Conservation (phyloP, 1,284 basidiomycete species). For the Lignosus rhinocerotis region DNA sequence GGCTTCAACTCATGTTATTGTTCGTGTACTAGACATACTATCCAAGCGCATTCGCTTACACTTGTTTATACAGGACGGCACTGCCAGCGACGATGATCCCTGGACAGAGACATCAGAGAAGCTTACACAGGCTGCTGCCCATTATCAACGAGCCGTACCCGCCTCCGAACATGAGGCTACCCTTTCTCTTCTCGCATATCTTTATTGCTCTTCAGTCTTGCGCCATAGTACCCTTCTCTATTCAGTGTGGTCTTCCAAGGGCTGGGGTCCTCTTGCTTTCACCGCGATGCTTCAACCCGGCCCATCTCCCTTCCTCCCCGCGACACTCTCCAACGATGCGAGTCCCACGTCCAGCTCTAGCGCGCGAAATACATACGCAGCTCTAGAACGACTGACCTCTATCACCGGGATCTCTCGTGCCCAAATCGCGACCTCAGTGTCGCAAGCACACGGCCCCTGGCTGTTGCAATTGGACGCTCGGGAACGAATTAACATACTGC, state of each 20-base stretch:
- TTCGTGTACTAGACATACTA: constrained; percentile 36
- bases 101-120: constrained; percentile 74
- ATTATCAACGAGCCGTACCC: constrained; percentile 59
- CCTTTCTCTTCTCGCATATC: constrained; percentile 60
- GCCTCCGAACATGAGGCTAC: constrained; percentile 57
- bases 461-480: constrained; percentile 76
- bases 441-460: constrained; percentile 82
- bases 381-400: constrained; percentile 60
- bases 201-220: constrained; percentile 66
- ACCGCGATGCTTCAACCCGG: constrained; percentile 71
- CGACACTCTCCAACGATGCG: constrained; percentile 43
- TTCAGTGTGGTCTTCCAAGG: constrained; percentile 82
- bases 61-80: constrained; percentile 35
- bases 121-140: constrained; percentile 58
- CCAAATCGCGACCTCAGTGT: constrained; percentile 61
- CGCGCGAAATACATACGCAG: constrained; percentile 39
- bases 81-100: constrained; percentile 54
- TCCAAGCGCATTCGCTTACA: background rate
- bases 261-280: constrained; percentile 83
- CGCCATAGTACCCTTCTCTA: constrained; percentile 72
- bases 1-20: constrained; percentile 73
- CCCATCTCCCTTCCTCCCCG: constrained; percentile 53
- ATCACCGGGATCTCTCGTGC: constrained; percentile 71
- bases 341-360: constrained; percentile 10
- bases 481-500: constrained; percentile 72